Base-by-base conservation (phyloP, 2,329 filamentous ascomycete species). In the Aureobasidium sp. region DNA sequence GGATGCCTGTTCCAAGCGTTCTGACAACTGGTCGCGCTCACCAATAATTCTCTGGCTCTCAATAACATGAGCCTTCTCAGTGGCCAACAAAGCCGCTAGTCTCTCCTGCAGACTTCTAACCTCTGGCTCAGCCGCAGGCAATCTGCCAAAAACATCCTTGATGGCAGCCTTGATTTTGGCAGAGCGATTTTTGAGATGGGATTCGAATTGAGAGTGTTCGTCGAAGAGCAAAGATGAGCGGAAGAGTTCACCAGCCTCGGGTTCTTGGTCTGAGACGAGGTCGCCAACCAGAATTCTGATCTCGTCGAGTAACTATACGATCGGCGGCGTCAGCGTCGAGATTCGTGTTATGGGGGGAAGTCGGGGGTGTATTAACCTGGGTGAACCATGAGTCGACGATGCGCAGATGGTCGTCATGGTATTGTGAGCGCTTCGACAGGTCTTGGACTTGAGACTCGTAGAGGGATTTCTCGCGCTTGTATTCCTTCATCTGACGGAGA, bases 401-500 rank as follows among this genome's bases (percentile, higher is more conserved):
- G 71, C 93, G 87, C 57, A 99, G 79, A 74, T 97, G 94, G 69
- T 97, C 92, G 76, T 97, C 91, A 76, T 97, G 91, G 75, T 94
- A 86, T 65, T 84, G 82, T 34, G 89, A 85, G 71, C 86, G 84
- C 73, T 91, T 92, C 67, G 89, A 84, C 66, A 95, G 79, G 67
- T 96, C 89, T 71, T 87, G 87, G 65, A 97, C 80, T 71, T 90
- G 89, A 63, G 85, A 81, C 78, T 97, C 92, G 65, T 95, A 79
- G 44, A 88, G 89, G 63, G 83, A 82, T 73, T 92, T 92, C 73
- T 96, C 91, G 69, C 94, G 87, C 77, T 96, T 96, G 77, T 96
- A 97, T 77, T 97, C 94, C 73, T 92, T 90, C 92, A 99, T 96
- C 78, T 97, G 93, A 63, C 95, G 90, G 71, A 90, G 88, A 73